Evolutionary conservation across 2,329 filamentous ascomycete species (phyloP).

Genomic region (Aspergillus awamori): DNA sequence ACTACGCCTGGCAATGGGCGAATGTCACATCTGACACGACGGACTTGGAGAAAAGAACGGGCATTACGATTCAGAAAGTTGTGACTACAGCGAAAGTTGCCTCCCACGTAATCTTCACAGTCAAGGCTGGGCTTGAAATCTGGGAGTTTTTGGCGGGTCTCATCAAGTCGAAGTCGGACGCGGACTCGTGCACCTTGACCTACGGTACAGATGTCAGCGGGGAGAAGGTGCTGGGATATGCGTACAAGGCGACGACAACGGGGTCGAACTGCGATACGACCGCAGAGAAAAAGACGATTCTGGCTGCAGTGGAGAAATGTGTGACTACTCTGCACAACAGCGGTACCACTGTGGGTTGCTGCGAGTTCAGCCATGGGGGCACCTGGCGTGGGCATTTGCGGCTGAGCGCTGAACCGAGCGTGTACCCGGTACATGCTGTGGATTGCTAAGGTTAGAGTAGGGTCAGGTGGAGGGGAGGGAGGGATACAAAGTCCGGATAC

Average conservation of each 20-base stretch:
- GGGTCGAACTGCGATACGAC: constrained; percentile 4
- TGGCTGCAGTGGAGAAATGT: constrained; percentile 4
- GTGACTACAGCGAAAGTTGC: background rate
- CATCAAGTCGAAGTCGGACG: background rate
- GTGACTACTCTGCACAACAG: background rate
- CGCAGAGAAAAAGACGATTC: constrained; percentile 6
- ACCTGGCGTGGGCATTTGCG: constrained; percentile 5
- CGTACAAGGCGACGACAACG: constrained; percentile 4
- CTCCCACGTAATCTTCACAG: background rate
- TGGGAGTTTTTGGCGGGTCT: background rate
- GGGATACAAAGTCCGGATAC: too few species aligned
- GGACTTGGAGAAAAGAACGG: background rate
- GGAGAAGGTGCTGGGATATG: background rate
- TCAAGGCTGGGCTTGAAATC: background rate
- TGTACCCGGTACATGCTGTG: background rate
- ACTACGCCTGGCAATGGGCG: background rate
- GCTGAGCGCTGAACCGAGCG: background rate
- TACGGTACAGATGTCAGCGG: background rate
- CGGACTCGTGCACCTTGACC: background rate
- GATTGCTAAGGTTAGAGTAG: constrained; percentile 10
- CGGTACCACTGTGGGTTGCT: background rate
- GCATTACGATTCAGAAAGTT: background rate
- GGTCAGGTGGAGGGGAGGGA: too few species aligned
- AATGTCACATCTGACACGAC: background rate
- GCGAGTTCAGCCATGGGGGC: background rate